Evolutionary conservation across 2,329 filamentous ascomycete genomes (phyloP).

Genomic region (Plectosphaerella cucumerina): DNA sequence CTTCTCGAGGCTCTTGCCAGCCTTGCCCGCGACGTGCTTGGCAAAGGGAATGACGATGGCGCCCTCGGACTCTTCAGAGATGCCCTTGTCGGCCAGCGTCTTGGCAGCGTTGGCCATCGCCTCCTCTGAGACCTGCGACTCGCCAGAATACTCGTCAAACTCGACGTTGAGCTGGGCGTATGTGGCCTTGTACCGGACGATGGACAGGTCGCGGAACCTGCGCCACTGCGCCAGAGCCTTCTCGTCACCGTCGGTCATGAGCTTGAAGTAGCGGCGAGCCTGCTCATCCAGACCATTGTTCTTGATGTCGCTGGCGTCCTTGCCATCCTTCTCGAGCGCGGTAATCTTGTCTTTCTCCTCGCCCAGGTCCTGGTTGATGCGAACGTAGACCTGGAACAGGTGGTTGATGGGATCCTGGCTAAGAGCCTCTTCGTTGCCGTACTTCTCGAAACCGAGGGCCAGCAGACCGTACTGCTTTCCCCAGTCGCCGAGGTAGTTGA

Average conservation of each 20-base stretch:
- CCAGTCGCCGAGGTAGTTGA: constrained; percentile 81
- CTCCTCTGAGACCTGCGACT: constrained; percentile 66
- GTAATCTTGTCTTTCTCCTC: constrained; percentile 65
- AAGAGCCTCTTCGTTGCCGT: constrained; percentile 69
- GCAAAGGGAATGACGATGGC: constrained; percentile 70
- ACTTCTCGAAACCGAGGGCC: constrained; percentile 70
- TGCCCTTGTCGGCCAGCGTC: constrained; percentile 57
- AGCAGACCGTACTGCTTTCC: constrained; percentile 73
- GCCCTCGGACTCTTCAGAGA: constrained; percentile 68
- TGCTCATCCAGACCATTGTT: constrained; percentile 65
- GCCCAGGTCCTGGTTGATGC: constrained; percentile 64
- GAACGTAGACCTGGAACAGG: constrained; percentile 76
- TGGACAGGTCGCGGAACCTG: constrained; percentile 63
- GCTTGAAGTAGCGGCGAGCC: constrained; percentile 68
- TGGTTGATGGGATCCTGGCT: constrained; percentile 74
- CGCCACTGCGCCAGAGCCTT: constrained; percentile 59
- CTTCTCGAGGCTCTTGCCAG: constrained; percentile 65
- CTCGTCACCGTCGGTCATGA: constrained; percentile 64
- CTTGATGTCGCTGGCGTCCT: constrained; percentile 44
- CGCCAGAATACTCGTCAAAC: constrained; percentile 71
- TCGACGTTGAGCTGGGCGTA: constrained; percentile 68
- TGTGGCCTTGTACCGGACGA: constrained; percentile 61
- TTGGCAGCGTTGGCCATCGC: constrained; percentile 62
- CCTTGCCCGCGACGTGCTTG: constrained; percentile 61
- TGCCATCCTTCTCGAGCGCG: constrained; percentile 47